These are phyloP conservation scores for Candida methanosorbosa DNA, from an alignment of 805 yeast species.

Conservation along the genomic window DNA sequence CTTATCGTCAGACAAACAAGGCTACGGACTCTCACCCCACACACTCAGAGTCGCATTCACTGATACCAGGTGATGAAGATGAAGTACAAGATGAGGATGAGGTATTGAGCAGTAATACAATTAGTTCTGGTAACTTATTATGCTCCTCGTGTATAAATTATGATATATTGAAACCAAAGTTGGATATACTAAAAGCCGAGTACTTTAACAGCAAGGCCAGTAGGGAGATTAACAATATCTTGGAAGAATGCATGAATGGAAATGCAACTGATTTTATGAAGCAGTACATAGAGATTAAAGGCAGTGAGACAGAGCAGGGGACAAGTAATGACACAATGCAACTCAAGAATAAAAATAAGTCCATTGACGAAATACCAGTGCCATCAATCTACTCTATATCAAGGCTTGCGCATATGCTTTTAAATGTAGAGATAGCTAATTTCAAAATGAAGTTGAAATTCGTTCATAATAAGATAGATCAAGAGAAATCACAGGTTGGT, in stretches of 20 bases:
- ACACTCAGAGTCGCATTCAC: too few relatives aligned
- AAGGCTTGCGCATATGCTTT: slow-evolving; percentile 21
- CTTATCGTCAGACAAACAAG: background rate
- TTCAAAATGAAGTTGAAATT: slow-evolving; percentile 8
- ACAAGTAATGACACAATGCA: background rate
- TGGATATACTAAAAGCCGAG: slow-evolving; percentile 13
- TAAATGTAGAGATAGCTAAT: slow-evolving; percentile 19
- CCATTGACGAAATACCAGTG: background rate
- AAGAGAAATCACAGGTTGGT: slow-evolving; percentile 5
- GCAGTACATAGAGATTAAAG: slow-evolving; percentile 6
- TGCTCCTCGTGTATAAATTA: slow-evolving; percentile 21
- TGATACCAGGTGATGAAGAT: too few relatives aligned
- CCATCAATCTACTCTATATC: slow-evolving; percentile 19
- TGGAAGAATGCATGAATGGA: slow-evolving; percentile 17
- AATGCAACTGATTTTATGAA: slow-evolving; percentile 10
- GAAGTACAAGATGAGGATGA: too few relatives aligned
- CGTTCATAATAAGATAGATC: slow-evolving; percentile 4
- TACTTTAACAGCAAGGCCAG: slow-evolving; percentile 9
- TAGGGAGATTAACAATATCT: slow-evolving; percentile 14
- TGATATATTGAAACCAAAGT: slow-evolving; percentile 14
- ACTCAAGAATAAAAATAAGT: background rate
- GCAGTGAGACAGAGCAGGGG: slow-evolving; percentile 3
- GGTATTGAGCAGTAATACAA: too few relatives aligned
- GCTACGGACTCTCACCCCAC: too few relatives aligned
- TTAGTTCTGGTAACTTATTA: slow-evolving; percentile 1